phyloP scores from a whole-genome alignment of 1,284 basidiomycete species.

The Rugosomyces carneus region DNA sequence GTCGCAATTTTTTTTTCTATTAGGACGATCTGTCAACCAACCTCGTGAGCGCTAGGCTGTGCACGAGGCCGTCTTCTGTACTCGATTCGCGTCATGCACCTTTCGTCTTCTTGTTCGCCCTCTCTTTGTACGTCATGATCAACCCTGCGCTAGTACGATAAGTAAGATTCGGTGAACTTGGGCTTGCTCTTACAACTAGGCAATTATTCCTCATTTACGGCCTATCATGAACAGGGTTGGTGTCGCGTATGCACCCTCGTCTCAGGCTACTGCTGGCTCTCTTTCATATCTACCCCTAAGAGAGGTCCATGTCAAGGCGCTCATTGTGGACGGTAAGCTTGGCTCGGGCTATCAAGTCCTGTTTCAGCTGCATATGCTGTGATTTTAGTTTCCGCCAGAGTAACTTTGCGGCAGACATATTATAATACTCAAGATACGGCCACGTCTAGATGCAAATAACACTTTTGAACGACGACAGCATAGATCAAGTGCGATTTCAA shows the following conservation, averaged over 20 bases:
- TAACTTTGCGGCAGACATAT: slow-evolving; percentile 45
- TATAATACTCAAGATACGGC: slow-evolving; percentile 29
- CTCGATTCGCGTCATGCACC: background rate
- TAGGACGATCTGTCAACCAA: no score
- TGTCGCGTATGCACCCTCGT: slow-evolving; percentile 29
- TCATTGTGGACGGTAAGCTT: slow-evolving; percentile 42
- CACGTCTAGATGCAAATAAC: slow-evolving; percentile 43
- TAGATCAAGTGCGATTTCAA: slow-evolving; percentile 43
- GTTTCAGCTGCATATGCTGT: background rate
- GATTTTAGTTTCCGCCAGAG: slow-evolving; percentile 40
- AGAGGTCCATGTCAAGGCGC: slow-evolving; percentile 32
- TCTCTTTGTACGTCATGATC: background rate
- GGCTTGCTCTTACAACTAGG: background rate
- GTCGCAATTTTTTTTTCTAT: no score
- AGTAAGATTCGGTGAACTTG: background rate
- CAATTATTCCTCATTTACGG: background rate
- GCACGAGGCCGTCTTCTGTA: background rate
- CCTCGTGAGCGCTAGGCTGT: background rate
- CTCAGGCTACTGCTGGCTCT: slow-evolving; percentile 13
- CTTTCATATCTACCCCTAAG: slow-evolving; percentile 34
- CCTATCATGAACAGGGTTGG: slow-evolving; percentile 23
- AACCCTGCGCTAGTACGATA: background rate
- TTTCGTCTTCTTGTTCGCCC: background rate
- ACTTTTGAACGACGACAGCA: slow-evolving; percentile 40
- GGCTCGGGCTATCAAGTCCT: background rate